Conservation (phyloP, 108 stramenopile genomes). For the Heterococcus sp. region DNA sequence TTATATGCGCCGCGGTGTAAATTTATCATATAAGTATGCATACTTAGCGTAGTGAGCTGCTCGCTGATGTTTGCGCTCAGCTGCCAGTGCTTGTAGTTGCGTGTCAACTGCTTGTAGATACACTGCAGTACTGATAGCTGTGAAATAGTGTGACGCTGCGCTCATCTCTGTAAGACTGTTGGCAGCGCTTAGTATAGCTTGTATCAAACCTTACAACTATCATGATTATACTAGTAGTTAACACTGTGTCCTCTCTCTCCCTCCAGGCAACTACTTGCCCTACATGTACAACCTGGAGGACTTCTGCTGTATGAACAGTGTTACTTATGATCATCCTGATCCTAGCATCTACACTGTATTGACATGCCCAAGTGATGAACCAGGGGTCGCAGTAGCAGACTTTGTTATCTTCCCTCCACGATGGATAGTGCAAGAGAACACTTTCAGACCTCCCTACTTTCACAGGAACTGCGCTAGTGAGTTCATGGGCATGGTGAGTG, state of each 20-base stretch:
- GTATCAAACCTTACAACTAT: too few relatives aligned
- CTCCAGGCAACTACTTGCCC: conserved; percentile 76
- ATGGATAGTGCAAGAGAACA: conserved; percentile 80
- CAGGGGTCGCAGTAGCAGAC: conserved; percentile 80
- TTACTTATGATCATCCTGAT: conserved; percentile 87
- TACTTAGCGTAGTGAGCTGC: neutral
- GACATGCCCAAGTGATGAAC: conserved; percentile 67
- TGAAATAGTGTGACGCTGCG: too few relatives aligned
- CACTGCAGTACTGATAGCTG: too few relatives aligned
- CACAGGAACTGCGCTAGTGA: conserved; percentile 88
- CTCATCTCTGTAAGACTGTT: too few relatives aligned
- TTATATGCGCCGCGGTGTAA: neutral
- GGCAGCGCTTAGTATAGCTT: too few relatives aligned
- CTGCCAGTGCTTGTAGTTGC: too few relatives aligned
- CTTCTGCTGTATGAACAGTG: conserved; percentile 81
- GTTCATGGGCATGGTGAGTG: conserved; percentile 76
- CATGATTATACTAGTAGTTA: too few relatives aligned
- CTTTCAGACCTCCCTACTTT: conserved; percentile 88
- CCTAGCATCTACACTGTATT: conserved; percentile 88
- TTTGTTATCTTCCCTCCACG: conserved; percentile 90
- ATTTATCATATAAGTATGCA: neutral
- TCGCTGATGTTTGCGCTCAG: too few relatives aligned
- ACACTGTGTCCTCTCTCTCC: too few relatives aligned
- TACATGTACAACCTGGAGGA: conserved; percentile 79
- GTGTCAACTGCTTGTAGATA: too few relatives aligned